Evolutionary conservation across 176 grass and related monocot genomes (phyloP).

Genomic region (Luzula sylvatica): DNA sequence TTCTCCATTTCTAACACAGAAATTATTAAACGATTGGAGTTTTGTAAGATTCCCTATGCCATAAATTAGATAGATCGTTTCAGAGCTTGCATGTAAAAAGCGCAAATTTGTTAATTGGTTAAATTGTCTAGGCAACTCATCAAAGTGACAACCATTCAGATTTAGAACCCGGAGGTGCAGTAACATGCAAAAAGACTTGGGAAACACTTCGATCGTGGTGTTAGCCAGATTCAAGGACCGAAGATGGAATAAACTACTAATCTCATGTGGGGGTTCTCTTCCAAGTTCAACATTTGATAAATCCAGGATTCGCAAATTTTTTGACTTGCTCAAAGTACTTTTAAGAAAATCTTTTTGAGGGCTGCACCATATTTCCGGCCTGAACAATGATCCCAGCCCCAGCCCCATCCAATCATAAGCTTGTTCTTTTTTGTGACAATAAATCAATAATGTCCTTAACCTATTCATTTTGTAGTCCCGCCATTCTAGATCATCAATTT

Average conservation of each 20-base stretch:
- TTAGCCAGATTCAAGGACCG: slow-evolving; percentile 14
- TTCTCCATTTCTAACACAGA: background rate
- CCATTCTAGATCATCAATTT: background rate
- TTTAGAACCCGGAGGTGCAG: slow-evolving; percentile 21
- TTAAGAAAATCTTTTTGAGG: slow-evolving; percentile 1
- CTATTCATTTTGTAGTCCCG: background rate
- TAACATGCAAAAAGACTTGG: slow-evolving; percentile 3
- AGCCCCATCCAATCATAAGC: too few relatives aligned
- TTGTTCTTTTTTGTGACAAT: slow-evolving; percentile 17
- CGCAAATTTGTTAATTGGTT: slow-evolving; percentile 14
- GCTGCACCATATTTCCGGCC: too few relatives aligned
- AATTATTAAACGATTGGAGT: slow-evolving; percentile 7
- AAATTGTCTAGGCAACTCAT: slow-evolving; percentile 1
- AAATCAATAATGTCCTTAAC: slow-evolving; percentile 22
- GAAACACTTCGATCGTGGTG: slow-evolving; percentile 6
- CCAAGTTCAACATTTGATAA: slow-evolving; percentile 4
- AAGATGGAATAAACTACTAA: slow-evolving; percentile 13
- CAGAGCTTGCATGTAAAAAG: slow-evolving; percentile 4
- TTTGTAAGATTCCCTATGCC: slow-evolving; percentile 15
- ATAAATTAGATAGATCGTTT: slow-evolving; percentile 7
- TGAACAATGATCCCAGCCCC: too few relatives aligned
- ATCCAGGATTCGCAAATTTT: slow-evolving; percentile 19
- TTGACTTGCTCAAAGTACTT: slow-evolving; percentile 7
- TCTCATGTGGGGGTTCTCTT: background rate
- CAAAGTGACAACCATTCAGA: slow-evolving; percentile 2